Base-by-base conservation (phyloP, 768 basidiomycete genomes). In the Asterophora lycoperdoides region DNA sequence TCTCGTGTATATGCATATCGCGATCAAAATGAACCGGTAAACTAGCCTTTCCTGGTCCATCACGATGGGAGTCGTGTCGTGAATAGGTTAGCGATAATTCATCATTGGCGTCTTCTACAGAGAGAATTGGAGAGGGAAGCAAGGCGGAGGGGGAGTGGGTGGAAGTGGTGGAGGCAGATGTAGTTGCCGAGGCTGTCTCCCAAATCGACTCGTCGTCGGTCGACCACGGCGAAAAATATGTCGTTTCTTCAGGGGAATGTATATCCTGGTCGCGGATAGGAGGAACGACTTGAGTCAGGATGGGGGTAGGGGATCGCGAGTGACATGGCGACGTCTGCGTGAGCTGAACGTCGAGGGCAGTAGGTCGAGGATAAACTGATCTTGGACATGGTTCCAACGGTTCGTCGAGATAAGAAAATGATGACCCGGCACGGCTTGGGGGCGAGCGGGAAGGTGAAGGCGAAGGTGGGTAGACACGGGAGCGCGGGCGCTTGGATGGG, bases 161-260 rank as follows among this genome's bases (percentile, higher is more conserved):
- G 7, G 83, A 77, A 3, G 78, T 79, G 9, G 79, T 80, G 13
- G 84, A 83, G 8, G 77, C 71, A 8, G 81, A 76, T 3, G 84
- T 84, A 1, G 78, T 75, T 11, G 69, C 72, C 14, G 86, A 89
- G 28, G 79, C 80, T 2, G 83, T 80, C 52, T 88, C 86, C 83
- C 85, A 88, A 32, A 76, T 77, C 6, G 83, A 87, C 49, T 89
- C 86, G 55, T 86, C 87, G 49, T 89, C 86, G 2, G 84, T 86
- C 13, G 83, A 79, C 81, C 82, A 88, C 1, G 84, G 77, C 0
- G 85, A 86, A 48, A 70, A 59, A 1, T 60, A 52, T n/a, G 63
- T 45, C 10, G 71, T 64, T 30, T 63, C 73, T 15, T 68, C 50
- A 9, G 70, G 68, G 17, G 70, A 69, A 18, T 61, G 43, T 34